Evolutionary conservation across 768 basidiomycete genomes (phyloP), one percentile per base, ranked within the genome.

Genomic region (Boletus subparvulus): DNA sequence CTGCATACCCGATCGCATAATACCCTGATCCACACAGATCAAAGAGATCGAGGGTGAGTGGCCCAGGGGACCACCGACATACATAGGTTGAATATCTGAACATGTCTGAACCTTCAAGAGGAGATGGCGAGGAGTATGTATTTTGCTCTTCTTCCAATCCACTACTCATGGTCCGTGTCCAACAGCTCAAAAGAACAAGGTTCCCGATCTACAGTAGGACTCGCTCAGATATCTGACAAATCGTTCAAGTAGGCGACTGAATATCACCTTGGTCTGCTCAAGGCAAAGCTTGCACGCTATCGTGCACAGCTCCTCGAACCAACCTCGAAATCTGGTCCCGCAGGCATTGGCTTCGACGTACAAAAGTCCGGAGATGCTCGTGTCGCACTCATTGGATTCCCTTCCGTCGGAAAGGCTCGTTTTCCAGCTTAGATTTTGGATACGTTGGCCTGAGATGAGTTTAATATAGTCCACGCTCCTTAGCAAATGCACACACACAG

Each of bases 261-360:
- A 70, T 95, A 95, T 67, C 94, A 96, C 75, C 81, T 97, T 49
- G 94, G 94, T 65, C 81, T 94, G 42, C 79, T 96, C 56, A 97
- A 97, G 75, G 94, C 95, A 58, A 98, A 97, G 72, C 79, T 96
- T 19, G 94, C 95, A 2, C 85, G 92, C 50, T 98, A 98, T 73
- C 86, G 96, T 33, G 92, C 92, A 1, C 94, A 98, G 68, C 83
- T 99, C 19, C 85, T 99, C 9, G 97, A 99, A 70, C 96, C 96
- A 2, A 73, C 88, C 1, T 78, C 86, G 44, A 98, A 98, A 71
- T 89, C 88, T 5, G 83, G 90, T 17, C 85, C 87, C 58, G 79
- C 79, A 3, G 93, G 92, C 28, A 82, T 86, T 55, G 94, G 93
- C 3, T 96, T 95, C 58, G 94, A 94, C 63, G 93, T 94, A 1